Conservation (phyloP, 2,329 filamentous ascomycete genomes). For the Incumbomyces lentus region DNA sequence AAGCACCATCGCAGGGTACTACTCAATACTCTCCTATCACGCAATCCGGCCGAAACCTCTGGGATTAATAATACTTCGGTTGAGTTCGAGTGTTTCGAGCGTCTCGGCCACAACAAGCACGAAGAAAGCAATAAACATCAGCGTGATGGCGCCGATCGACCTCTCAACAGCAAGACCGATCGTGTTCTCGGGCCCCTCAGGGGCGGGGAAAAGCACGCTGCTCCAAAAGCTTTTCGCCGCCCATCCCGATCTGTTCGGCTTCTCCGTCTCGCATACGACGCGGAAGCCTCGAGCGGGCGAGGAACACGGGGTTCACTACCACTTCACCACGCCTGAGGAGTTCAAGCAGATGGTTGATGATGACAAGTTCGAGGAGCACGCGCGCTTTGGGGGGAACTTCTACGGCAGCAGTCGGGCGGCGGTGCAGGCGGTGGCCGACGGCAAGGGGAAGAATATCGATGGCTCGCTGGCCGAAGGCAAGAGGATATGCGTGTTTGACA, state of each 20-base stretch:
- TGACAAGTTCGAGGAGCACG: constrained; percentile 75
- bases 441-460: constrained; percentile 36
- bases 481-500: constrained; percentile 74
- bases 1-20: too few relatives aligned
- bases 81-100: too few relatives aligned
- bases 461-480: constrained; percentile 43
- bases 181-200: constrained; percentile 32
- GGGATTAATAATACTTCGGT: too few relatives aligned
- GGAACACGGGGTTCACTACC: constrained; percentile 66
- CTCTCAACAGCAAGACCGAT: constrained; percentile 25
- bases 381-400: constrained; percentile 71
- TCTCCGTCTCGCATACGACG: constrained; percentile 59
- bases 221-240: constrained; percentile 33
- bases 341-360: constrained; percentile 60
- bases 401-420: constrained; percentile 79
- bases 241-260: constrained; percentile 33
- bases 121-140: background rate
- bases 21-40: too few relatives aligned
- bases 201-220: constrained; percentile 34
- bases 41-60: too few relatives aligned
- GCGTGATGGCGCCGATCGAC: constrained; percentile 11
- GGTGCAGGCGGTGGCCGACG: constrained; percentile 62
- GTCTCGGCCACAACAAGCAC: too few relatives aligned
- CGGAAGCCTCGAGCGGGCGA: constrained; percentile 66
- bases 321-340: constrained; percentile 57